A percentile compares a stretch with the other conserved stretches of the same genome.
phyloP scores from a whole-genome alignment of 2,329 filamentous ascomycete species.

The Colletotrichum sp. region DNA sequence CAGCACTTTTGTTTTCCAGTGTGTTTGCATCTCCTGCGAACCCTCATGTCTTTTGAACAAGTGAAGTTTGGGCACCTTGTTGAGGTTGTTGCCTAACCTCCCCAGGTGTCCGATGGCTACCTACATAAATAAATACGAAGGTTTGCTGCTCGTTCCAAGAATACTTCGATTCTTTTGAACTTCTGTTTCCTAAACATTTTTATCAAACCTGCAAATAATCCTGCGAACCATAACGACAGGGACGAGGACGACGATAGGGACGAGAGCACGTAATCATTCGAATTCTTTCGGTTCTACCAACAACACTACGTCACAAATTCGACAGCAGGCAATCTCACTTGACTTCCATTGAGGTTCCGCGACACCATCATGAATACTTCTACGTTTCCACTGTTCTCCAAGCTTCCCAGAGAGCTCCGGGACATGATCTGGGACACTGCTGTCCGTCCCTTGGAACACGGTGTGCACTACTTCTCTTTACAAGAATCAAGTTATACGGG shows the following conservation, averaged over 20 bases:
- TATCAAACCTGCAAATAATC: background rate
- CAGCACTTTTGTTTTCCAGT: background rate
- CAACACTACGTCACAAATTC: rapidly evolving
- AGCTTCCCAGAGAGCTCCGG: background rate
- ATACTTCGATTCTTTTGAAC: background rate
- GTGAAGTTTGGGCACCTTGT: background rate
- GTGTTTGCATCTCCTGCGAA: background rate
- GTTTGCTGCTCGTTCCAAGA: background rate
- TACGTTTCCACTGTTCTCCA: background rate
- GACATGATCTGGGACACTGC: background rate
- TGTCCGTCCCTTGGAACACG: background rate
- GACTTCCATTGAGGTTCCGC: rapidly evolving
- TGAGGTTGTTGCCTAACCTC: background rate
- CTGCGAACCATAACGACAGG: background rate
- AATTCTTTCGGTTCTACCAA: background rate
- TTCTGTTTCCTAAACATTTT: rapidly evolving
- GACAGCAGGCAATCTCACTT: background rate
- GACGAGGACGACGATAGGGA: too few relatives aligned
- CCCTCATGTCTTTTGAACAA: background rate
- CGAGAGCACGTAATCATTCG: too few relatives aligned
- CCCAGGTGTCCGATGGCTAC: background rate
- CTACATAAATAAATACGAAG: background rate
- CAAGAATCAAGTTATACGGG: background rate
- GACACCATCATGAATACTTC: background rate
- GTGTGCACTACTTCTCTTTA: background rate